A percentile compares a stretch with the other conserved stretches of the same genome.
These are phyloP conservation scores for Musa balbisiana DNA, from an alignment of 202 grass and related monocot species.

Conservation along the genomic window DNA sequence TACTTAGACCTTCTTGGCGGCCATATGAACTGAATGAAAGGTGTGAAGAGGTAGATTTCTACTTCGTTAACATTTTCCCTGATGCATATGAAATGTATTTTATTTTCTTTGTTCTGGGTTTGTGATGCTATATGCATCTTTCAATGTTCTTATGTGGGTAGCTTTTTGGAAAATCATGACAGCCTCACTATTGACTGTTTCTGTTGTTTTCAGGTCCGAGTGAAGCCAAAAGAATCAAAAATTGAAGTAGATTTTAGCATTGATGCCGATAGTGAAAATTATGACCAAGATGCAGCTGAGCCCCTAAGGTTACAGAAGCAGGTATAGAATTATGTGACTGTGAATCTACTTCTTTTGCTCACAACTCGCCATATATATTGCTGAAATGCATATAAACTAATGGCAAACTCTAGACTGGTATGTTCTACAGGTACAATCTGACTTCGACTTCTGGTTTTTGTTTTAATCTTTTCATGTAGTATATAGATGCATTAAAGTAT, in stretches of 20 bases:
- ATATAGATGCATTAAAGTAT: no score
- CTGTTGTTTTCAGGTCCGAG: constrained; percentile 44
- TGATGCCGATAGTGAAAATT: constrained; percentile 53
- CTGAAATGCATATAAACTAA: not conserved
- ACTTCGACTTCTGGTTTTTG: no score
- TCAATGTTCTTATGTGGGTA: not conserved
- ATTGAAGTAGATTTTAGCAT: constrained; percentile 72
- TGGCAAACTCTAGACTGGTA: not conserved
- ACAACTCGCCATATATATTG: not conserved
- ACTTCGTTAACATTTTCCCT: not conserved
- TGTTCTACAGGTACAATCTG: no score
- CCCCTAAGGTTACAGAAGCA: constrained; percentile 42
- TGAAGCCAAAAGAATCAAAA: constrained; percentile 57
- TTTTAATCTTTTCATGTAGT: no score
- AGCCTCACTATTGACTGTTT: not conserved
- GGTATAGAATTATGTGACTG: constrained; percentile 24
- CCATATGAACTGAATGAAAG: constrained; percentile 65
- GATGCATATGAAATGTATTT: constrained; percentile 7
- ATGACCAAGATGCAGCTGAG: constrained; percentile 43
- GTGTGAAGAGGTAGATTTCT: constrained; percentile 57
- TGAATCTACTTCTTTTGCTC: constrained; percentile 7
- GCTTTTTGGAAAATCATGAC: not conserved
- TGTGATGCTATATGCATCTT: not conserved
- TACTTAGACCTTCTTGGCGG: constrained; percentile 78
- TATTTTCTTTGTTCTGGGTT: constrained; percentile 20